phyloP scores from a whole-genome alignment of 192 early-diverging fungal genomes.

The Coemansia sp. region DNA sequence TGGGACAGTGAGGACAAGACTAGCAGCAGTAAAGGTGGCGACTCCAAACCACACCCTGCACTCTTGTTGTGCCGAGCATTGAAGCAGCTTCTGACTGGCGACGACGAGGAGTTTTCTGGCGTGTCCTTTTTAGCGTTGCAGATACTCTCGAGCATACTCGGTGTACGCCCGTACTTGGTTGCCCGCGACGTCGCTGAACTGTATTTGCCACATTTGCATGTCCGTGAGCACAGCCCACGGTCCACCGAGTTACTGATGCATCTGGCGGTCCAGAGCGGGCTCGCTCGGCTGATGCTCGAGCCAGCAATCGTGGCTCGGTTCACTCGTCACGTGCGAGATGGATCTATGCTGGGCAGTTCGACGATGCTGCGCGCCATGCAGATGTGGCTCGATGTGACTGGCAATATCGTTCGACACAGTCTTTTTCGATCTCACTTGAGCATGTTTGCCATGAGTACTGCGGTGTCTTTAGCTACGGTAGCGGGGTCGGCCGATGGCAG shows the following conservation, averaged over 20 bases:
- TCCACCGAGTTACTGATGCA: constrained; percentile 39
- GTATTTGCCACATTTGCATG: constrained; percentile 28
- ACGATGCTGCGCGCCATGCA: constrained; percentile 20
- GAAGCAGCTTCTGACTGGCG: not conserved
- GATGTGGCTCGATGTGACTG: constrained; percentile 47
- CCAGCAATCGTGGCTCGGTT: constrained; percentile 14
- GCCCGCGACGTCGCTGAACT: constrained; percentile 13
- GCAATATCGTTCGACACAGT: constrained; percentile 32
- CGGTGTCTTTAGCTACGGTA: not conserved
- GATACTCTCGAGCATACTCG: constrained; percentile 24
- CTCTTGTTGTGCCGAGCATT: not conserved
- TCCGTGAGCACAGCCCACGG: constrained; percentile 34
- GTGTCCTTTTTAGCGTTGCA: constrained; percentile 23
- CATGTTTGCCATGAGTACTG: not conserved
- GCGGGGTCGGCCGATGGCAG: not conserved
- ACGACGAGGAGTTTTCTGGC: constrained; percentile 4
- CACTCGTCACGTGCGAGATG: not conserved
- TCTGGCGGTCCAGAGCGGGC: constrained; percentile 26
- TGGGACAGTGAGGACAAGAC: constrained; percentile 13
- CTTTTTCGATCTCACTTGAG: constrained; percentile 31
- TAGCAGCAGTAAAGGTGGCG: not conserved
- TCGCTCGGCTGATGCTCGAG: constrained; percentile 26
- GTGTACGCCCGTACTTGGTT: constrained; percentile 22
- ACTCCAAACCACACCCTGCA: not conserved
- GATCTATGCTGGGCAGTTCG: constrained; percentile 1